Evolutionary conservation across 257 asterid genomes (phyloP).

Genomic region (Anisodus tanguticus): DNA sequence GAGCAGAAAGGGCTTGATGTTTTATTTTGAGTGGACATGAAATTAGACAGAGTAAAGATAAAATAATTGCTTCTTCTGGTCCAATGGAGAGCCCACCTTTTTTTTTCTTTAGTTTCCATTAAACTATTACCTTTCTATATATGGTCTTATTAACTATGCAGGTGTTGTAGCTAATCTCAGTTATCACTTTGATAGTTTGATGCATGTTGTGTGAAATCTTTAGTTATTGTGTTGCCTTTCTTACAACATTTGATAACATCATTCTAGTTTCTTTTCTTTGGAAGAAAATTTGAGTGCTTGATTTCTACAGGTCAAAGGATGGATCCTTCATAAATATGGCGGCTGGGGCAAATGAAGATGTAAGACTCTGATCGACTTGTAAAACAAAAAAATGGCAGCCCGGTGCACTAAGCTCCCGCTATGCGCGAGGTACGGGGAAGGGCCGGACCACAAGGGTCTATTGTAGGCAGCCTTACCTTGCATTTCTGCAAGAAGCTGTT

Average conservation of each 20-base stretch:
- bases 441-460: no score
- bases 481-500: no score
- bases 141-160: constrained; percentile 6
- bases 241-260: constrained; percentile 25
- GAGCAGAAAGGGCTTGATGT: neutral
- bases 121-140: neutral
- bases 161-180: neutral
- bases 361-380: constrained; percentile 34
- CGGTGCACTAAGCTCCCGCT: no score
- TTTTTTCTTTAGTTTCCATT: constrained; percentile 17
- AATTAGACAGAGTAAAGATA: neutral
- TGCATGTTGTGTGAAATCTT: constrained; percentile 15
- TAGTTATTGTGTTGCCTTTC: constrained; percentile 29
- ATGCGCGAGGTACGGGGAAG: no score
- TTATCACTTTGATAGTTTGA: constrained; percentile 13
- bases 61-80: constrained; percentile 11
- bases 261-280: neutral
- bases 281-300: constrained; percentile 28
- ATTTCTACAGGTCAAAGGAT: constrained; percentile 68
- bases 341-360: constrained; percentile 94
- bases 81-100: neutral
- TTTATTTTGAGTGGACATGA: constrained; percentile 1
- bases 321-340: constrained; percentile 77
- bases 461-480: no score
- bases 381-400: neutral